A percentile compares a stretch with the other conserved stretches of the same genome.
Conservation (phyloP, 2,329 filamentous ascomycete species). For the Cordyceps farinosa region DNA sequence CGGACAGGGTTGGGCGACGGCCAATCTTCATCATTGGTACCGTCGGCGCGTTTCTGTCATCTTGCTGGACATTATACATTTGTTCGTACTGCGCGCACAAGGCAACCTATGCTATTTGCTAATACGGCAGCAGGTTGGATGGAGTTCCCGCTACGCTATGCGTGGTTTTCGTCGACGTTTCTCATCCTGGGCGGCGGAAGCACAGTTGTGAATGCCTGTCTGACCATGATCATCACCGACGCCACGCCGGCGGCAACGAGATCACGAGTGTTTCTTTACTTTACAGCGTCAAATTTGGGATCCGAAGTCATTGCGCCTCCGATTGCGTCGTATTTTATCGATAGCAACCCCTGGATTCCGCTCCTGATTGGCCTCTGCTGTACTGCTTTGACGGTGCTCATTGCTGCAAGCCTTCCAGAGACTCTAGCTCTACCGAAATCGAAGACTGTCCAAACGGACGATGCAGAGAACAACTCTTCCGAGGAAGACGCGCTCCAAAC, state of each 20-base stretch:
- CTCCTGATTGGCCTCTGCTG: conserved; percentile 9
- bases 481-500: neutral
- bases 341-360: conserved; percentile 13
- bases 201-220: conserved; percentile 5
- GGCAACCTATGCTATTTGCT: neutral
- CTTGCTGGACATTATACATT: conserved; percentile 8
- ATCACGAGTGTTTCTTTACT: conserved; percentile 65
- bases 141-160: conserved; percentile 7
- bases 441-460: neutral
- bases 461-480: neutral
- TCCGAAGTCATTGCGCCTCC: conserved; percentile 14
- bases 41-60: neutral
- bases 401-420: conserved; percentile 5
- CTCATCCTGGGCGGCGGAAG: conserved; percentile 10
- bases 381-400: neutral
- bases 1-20: conserved; percentile 7
- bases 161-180: conserved; percentile 14
- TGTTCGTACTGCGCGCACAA: neutral
- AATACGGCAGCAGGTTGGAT: conserved; percentile 4
- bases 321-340: conserved; percentile 14
- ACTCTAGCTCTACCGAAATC: neutral
- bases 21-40: conserved; percentile 1
- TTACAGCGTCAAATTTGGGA: conserved; percentile 79
- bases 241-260: neutral
- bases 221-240: conserved; percentile 17